These are phyloP conservation scores for Phaeosphaeria sp. DNA, from an alignment of 2,329 filamentous ascomycete species.

Conservation along the genomic window DNA sequence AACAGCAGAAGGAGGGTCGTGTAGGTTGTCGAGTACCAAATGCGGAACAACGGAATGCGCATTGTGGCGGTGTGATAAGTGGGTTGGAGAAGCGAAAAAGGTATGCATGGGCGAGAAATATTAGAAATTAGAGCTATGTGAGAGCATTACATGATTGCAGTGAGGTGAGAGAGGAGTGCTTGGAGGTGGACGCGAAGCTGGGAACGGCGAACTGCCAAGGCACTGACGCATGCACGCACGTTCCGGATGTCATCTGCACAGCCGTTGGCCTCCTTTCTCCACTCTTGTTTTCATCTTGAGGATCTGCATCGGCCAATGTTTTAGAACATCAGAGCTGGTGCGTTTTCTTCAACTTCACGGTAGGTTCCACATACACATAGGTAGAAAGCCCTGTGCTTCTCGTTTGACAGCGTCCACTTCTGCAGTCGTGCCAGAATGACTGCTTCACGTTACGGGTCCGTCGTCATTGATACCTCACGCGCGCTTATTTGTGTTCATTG, in stretches of 20 bases:
- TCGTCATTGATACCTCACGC: no score
- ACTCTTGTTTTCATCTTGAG: not conserved
- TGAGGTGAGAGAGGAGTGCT: slow-evolving; percentile 13
- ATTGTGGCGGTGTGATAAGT: slow-evolving; percentile 31
- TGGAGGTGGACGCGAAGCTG: slow-evolving; percentile 12
- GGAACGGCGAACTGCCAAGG: slow-evolving; percentile 22
- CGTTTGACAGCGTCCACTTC: no score
- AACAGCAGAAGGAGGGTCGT: slow-evolving; percentile 77
- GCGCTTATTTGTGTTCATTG: no score
- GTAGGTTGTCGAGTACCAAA: slow-evolving; percentile 83
- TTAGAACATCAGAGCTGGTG: not conserved
- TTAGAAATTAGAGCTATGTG: slow-evolving; percentile 32
- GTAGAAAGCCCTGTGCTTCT: no score
- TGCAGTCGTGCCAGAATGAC: no score
- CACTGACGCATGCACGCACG: slow-evolving; percentile 27
- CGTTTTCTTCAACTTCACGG: no score
- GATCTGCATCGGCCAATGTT: no score
- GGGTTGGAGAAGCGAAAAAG: slow-evolving; percentile 8
- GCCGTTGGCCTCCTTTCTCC: not conserved
- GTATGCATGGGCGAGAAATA: slow-evolving; percentile 30
- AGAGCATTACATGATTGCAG: slow-evolving; percentile 26
- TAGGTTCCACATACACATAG: no score
- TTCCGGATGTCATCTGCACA: slow-evolving; percentile 3
- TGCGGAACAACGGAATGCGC: slow-evolving; percentile 69
- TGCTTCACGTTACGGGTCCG: no score